Base-by-base conservation (phyloP, 2,329 filamentous ascomycete species). In the Fusarium sp. region DNA sequence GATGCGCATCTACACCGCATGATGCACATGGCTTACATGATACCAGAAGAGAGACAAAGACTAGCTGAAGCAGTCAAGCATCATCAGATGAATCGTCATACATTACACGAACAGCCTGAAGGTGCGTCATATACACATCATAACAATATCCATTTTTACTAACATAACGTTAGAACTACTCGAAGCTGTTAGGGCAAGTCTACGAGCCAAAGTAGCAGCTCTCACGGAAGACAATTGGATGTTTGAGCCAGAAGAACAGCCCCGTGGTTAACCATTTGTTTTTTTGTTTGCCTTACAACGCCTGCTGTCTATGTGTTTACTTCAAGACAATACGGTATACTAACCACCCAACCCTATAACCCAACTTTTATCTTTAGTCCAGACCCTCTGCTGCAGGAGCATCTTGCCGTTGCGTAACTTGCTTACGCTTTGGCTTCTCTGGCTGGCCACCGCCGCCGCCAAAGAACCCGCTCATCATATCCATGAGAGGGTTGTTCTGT, bases 401-500 rank as follows among this genome's bases (percentile, higher is more conserved):
- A 71, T 84, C 81, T 33, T 83, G 72, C 63, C 79, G 75, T 61
- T 82, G 80, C 33, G 82, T 71, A n/a, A 80, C 79, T n/a, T 81
- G 80, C 58, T 80, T 81, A 62, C 78, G 80, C 41, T 75, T 71
- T 56, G 72, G 77, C 60, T 74, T 77, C 63, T 75, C 70, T 47
- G 46, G 61, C 56, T 75, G 72, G n/a, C 71, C 75, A 33, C 75
- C 84, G n/a, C 85, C 71, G 17, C 93, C 93, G 48, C 94, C 94
- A 75, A 99, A 92, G 84, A 99, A 88, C 66, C 89, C 94, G 47
- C 94, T 94, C 92, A 99, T 96, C 94, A 99, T 98, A 77, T 99
- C 96, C 80, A 98, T 89, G 79, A 99, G 83, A 5, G 94, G 94
- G 79, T 98, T 98, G 68, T 90, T 92, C 82, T 97, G 93, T 74